These are phyloP conservation scores for Coemansia sp. DNA, from an alignment of 192 early-diverging fungal species.

Conservation along the genomic window DNA sequence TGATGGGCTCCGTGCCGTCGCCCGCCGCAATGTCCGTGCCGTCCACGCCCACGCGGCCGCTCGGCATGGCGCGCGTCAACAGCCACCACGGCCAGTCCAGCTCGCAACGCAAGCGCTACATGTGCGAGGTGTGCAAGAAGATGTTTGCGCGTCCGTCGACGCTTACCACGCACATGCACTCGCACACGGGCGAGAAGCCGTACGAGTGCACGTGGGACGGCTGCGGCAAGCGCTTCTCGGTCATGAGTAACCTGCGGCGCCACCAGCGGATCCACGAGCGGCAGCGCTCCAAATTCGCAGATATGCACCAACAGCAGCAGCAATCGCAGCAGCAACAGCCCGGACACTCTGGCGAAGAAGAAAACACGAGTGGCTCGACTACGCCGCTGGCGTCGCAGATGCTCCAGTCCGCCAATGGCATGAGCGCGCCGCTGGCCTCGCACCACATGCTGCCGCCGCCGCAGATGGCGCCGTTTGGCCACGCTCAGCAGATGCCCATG, in stretches of 20 bases:
- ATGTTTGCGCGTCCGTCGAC: constrained; percentile 53
- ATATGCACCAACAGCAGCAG: constrained; percentile 34
- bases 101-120: constrained; percentile 54
- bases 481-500: neutral
- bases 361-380: constrained; percentile 33
- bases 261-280: constrained; percentile 61
- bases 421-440: neutral
- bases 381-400: constrained; percentile 40
- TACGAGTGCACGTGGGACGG: constrained; percentile 56
- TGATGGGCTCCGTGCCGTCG: constrained; percentile 6
- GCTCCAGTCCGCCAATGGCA: neutral
- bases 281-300: constrained; percentile 41
- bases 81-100: constrained; percentile 30
- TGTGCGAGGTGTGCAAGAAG: constrained; percentile 50
- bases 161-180: constrained; percentile 51
- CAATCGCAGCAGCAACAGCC: constrained; percentile 2
- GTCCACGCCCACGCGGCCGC: constrained; percentile 22
- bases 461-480: neutral
- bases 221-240: constrained; percentile 68
- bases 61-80: constrained; percentile 26
- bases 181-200: constrained; percentile 55
- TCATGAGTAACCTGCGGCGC: constrained; percentile 66
- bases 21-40: constrained; percentile 20
- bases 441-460: constrained; percentile 32
- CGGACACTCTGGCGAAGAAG: constrained; percentile 2